Base-by-base conservation (phyloP, 1,139 yeast species). In the Diutina neorugosa region DNA sequence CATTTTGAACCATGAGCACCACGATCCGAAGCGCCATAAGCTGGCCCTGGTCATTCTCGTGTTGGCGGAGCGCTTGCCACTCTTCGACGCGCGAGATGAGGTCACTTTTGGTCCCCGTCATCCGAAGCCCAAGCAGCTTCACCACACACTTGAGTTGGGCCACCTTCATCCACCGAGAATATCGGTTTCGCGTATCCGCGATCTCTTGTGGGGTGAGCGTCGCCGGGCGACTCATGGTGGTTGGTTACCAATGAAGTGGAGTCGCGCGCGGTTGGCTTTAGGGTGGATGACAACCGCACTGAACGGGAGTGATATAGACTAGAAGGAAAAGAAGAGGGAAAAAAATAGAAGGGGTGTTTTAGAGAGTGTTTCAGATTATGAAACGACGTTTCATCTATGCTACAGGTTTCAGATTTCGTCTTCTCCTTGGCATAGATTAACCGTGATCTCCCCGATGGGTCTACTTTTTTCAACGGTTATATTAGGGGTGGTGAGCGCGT, bases 81-180 rank as follows among this genome's bases (percentile, higher is more conserved):
- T 66, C 66, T 51, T 65, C 63, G 14, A 82, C 62, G 51, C 84
- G 66, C 25, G 74, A 77, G 52, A 73, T 71, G 16, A 82, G 61
- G 40, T 79, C 83, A 12, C 71, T 70, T 61, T 81, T 82, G 47
- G 76, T 66, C 1, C 87, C 87, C 3, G 72, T 59, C 5, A 71
- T 61, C 1, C 76, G 65, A 16, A 80, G 63, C 1, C 74, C 76
- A 27, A 80, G 60, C 2, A 79, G 61, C 52, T 77, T 66, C 44
- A 80, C 74, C 1, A 80, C 60, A 40, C 65, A 71, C 62, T 78
- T 82, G 57, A 75, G 67, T 54, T 62, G 65, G 7, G 65, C 60
- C 40, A 62, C 66, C 55, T 59, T 66, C 44, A 20, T 63, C 50
- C 20, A 43, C 37, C 25, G 11, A 73, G 77, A 1, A 71, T 64